These are phyloP conservation scores for Nakaseomyces sp. DNA, from an alignment of 1,139 yeast species.

Conservation along the genomic window DNA sequence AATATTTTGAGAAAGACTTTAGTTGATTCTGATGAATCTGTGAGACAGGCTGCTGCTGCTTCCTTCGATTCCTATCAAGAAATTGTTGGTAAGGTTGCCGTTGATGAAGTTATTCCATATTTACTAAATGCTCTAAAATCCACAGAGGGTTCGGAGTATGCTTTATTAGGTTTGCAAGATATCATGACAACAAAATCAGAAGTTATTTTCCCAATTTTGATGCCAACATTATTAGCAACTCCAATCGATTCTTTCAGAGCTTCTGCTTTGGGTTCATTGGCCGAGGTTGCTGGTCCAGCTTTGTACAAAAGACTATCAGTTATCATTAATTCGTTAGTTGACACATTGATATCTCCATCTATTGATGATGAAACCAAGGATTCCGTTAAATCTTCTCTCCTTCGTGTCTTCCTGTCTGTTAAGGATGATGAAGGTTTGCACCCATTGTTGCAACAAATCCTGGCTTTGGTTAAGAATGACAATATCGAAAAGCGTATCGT, in stretches of 20 bases:
- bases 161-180: slow-evolving; percentile 81
- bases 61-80: slow-evolving; percentile 85
- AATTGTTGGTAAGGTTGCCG: slow-evolving; percentile 72
- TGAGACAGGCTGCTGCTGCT: slow-evolving; percentile 83
- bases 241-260: slow-evolving; percentile 85
- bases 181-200: slow-evolving; percentile 88
- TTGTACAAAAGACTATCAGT: slow-evolving; percentile 62
- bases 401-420: slow-evolving; percentile 60
- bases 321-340: slow-evolving; percentile 64
- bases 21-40: slow-evolving; percentile 61
- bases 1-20: slow-evolving; percentile 70
- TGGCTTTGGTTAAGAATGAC: slow-evolving; percentile 70
- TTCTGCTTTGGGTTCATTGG: slow-evolving; percentile 76
- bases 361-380: slow-evolving; percentile 33
- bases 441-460: slow-evolving; percentile 72
- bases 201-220: slow-evolving; percentile 84
- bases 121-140: slow-evolving; percentile 64
- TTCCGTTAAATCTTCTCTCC: slow-evolving; percentile 50
- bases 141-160: slow-evolving; percentile 57
- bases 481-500: slow-evolving; percentile 58
- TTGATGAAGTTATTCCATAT: slow-evolving; percentile 82
- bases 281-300: slow-evolving; percentile 84
- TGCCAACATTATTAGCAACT: slow-evolving; percentile 73
- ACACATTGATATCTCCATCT: slow-evolving; percentile 41
- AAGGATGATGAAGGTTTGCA: slow-evolving; percentile 76